Evolutionary conservation across 2,329 filamentous ascomycete species (phyloP).

Genomic region (Penicillium nordicum): DNA sequence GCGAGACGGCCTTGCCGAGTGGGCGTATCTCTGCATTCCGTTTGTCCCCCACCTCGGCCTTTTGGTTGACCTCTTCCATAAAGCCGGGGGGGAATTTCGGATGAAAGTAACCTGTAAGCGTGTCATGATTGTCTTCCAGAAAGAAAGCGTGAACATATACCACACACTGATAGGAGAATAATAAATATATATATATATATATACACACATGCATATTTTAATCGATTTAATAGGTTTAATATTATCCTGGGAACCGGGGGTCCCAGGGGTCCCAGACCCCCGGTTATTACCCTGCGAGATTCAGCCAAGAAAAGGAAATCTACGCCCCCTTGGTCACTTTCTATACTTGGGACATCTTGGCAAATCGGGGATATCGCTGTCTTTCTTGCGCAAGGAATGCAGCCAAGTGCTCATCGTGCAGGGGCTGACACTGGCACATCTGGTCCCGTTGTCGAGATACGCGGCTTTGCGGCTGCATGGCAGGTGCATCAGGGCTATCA

Average conservation of each 20-base stretch:
- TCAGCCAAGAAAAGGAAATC: neutral
- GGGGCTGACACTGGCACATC: conserved; percentile 6
- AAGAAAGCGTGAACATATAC: neutral
- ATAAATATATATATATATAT: neutral
- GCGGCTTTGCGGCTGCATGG: conserved; percentile 22
- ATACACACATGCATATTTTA: neutral
- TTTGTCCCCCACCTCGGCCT: conserved; percentile 1
- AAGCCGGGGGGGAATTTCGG: conserved; percentile 2
- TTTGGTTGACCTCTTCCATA: neutral
- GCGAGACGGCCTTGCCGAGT: conserved; percentile 12
- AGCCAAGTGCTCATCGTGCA: conserved; percentile 1
- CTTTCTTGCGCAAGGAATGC: conserved; percentile 3
- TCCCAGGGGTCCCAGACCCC: neutral
- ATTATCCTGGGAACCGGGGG: neutral
- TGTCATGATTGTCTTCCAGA: neutral
- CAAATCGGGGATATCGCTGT: neutral
- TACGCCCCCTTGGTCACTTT: neutral
- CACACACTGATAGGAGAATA: neutral
- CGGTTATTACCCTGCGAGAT: conserved; percentile 1
- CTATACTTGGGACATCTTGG: neutral
- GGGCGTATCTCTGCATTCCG: conserved; percentile 16
- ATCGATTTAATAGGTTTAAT: neutral
- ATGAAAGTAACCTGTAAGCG: neutral
- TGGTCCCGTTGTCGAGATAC: conserved; percentile 6
- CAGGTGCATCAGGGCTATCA: conserved; percentile 9